Evolutionary conservation across 2,329 filamentous ascomycete species (phyloP).

Genomic region (Botrytis pseudocinerea): DNA sequence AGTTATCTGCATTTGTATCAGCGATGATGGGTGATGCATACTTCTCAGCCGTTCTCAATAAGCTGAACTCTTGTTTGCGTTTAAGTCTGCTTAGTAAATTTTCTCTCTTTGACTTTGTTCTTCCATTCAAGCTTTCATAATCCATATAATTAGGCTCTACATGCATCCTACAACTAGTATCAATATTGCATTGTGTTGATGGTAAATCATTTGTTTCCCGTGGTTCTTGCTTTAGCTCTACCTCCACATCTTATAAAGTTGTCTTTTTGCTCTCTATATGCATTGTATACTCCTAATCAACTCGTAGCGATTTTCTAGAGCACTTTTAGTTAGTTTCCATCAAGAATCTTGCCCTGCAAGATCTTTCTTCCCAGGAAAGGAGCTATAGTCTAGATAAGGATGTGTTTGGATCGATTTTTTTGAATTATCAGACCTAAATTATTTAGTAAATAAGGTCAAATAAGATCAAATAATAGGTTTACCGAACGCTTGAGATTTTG

Average conservation of each 20-base stretch:
- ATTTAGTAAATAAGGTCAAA: no score
- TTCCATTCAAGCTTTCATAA: background rate
- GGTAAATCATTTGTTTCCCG: background rate
- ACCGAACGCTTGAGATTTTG: no score
- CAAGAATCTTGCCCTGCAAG: background rate
- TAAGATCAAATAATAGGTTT: no score
- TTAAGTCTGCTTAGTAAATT: background rate
- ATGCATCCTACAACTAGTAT: background rate
- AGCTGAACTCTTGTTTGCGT: background rate
- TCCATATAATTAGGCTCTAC: background rate
- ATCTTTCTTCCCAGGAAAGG: background rate
- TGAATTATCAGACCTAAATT: no score
- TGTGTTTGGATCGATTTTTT: no score
- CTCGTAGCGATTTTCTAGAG: background rate
- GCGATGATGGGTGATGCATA: background rate
- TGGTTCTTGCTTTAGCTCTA: background rate
- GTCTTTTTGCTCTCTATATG: background rate
- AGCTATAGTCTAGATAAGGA: background rate
- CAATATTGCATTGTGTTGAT: background rate
- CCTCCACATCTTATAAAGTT: background rate
- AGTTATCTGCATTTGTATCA: accelerated
- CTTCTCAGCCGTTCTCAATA: background rate
- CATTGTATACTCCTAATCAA: background rate
- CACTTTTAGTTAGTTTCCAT: background rate
- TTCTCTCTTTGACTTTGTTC: background rate